These are phyloP conservation scores for Neonothopanus nambi DNA, from an alignment of 1,284 basidiomycete genomes.

Conservation along the genomic window DNA sequence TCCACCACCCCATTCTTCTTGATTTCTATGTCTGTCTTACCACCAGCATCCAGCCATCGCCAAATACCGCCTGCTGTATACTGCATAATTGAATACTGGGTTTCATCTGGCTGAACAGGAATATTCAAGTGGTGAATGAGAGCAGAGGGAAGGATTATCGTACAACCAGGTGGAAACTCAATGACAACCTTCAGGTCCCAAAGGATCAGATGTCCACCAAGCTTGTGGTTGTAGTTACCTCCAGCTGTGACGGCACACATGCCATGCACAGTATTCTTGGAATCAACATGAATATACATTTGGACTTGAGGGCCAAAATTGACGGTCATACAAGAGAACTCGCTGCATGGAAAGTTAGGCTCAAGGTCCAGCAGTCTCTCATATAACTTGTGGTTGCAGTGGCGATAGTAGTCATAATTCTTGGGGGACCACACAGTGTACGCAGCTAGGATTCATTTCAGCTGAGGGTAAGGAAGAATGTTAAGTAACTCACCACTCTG, in stretches of 20 bases:
- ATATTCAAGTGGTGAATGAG: slow-evolving; percentile 3
- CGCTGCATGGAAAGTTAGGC: neutral
- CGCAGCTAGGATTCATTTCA: neutral
- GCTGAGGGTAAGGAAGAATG: neutral
- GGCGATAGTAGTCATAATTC: neutral
- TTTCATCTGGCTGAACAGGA: neutral
- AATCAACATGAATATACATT: neutral
- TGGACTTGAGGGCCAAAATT: neutral
- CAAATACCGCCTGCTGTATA: slow-evolving; percentile 7
- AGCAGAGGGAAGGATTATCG: slow-evolving; percentile 8
- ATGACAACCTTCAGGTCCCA: slow-evolving; percentile 8
- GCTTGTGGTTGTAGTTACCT: neutral
- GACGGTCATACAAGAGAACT: neutral
- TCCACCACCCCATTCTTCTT: neutral
- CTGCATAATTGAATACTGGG: slow-evolving; percentile 1
- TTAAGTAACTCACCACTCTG: neutral
- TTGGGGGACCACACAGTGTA: neutral
- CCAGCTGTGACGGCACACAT: neutral
- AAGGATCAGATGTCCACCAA: slow-evolving; percentile 5
- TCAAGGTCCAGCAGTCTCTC: neutral
- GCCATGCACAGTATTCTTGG: neutral
- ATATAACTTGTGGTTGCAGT: neutral
- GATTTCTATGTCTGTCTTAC: neutral
- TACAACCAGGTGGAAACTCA: slow-evolving; percentile 1
- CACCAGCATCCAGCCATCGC: slow-evolving; percentile 3